Evolutionary conservation across 208 protist species (phyloP), one percentile per base, ranked within the genome.

Genomic region (Trypanosoma mega): DNA sequence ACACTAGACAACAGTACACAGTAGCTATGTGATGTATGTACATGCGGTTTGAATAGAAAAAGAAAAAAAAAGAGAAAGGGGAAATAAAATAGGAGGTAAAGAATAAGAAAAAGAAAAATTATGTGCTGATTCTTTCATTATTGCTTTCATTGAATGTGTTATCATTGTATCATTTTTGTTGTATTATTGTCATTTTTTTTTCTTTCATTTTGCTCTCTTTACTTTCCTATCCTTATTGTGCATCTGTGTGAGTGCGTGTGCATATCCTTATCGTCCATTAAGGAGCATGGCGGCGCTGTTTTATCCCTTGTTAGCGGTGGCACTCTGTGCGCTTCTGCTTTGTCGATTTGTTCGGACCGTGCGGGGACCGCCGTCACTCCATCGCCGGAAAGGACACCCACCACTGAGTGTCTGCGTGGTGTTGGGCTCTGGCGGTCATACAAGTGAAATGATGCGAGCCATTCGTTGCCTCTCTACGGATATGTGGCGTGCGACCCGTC

Each of bases 391-490:
- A 23, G 31, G 18, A 9, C 36, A 51, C 24, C 18, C 44, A 12
- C 56, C 61, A 26, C 63, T 88, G 43, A 80, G 67, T 53, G 75
- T 95, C 2, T 74, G 80, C 48, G 80, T 92, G 12, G 89, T 97
- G 20, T 71, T 97, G 26, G 92, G 92, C 44, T 94, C 89, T 54
- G 92, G 92, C 26, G 92, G 92, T 16, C 92, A 97, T 76, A 97
- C 92, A 2, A 90, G 80, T 41, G 92, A 97, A 59, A 97, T 97
- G 92, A 71, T 97, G 71, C 80, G 87, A 43, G 41, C 61, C 31
- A 74, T 97, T 41, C 56, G 55, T 3, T 50, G 57, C 7, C 23
- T 95, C 9, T 76, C 79, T 6, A 27, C 20, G 0, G 43, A 55
- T 23, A 51, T 82, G 39, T 92, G 82, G 80, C 36, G 49, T 3